phyloP scores from a whole-genome alignment of 73 alveolate genomes.

The Paramecium sexaurelia region DNA sequence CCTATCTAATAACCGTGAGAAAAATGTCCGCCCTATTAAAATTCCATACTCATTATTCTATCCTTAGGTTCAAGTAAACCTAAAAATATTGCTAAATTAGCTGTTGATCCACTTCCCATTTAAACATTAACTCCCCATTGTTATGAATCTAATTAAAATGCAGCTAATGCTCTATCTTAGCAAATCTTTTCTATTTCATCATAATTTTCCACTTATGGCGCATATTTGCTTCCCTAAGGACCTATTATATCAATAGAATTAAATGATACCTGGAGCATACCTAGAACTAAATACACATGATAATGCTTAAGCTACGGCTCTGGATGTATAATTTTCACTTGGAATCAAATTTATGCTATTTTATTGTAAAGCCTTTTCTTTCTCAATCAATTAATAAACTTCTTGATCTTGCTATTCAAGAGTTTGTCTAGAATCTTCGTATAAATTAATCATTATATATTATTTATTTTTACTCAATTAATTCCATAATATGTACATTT shows the following conservation, averaged over 20 bases:
- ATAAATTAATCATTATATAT: not conserved
- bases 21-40: conserved; percentile 87
- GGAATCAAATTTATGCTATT: conserved; percentile 75
- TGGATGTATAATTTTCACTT: conserved; percentile 75
- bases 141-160: conserved; percentile 71
- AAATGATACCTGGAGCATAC: conserved; percentile 49
- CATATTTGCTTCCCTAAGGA: conserved; percentile 71
- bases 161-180: conserved; percentile 74
- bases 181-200: conserved; percentile 78
- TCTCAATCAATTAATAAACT: conserved; percentile 55
- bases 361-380: conserved; percentile 69
- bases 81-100: conserved; percentile 77
- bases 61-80: conserved; percentile 77
- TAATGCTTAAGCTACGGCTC: conserved; percentile 71
- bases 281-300: conserved; percentile 72
- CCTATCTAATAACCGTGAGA: conserved; percentile 81
- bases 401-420: conserved; percentile 66
- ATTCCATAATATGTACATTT: too few species aligned
- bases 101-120: conserved; percentile 80
- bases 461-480: not conserved
- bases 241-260: conserved; percentile 23
- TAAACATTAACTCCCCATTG: conserved; percentile 86
- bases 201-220: conserved; percentile 67
- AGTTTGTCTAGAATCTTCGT: not conserved
- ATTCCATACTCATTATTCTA: conserved; percentile 77